Conservation (phyloP, 2,329 filamentous ascomycete genomes). For the Corynespora cassiicola region DNA sequence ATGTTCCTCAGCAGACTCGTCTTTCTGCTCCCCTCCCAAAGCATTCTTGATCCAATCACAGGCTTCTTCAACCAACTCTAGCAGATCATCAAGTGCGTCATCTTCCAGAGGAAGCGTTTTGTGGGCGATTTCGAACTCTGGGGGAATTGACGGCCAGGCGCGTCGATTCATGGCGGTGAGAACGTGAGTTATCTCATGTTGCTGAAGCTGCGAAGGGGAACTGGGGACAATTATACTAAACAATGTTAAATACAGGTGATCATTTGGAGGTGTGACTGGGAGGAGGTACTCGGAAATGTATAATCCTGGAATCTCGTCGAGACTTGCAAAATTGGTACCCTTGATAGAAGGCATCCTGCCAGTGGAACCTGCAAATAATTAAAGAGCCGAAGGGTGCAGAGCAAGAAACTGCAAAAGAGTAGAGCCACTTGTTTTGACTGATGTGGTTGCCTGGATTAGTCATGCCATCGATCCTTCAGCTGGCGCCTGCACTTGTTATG, state of each 20-base stretch:
- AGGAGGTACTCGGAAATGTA: conserved; percentile 13
- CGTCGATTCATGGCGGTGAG: conserved; percentile 8
- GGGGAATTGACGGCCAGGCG: not conserved
- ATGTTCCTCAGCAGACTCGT: not conserved
- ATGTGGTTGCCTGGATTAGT: no score
- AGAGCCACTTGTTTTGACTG: no score
- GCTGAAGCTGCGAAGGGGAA: conserved; percentile 2
- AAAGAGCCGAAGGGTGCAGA: no score
- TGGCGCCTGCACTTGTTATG: no score
- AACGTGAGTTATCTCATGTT: conserved; percentile 16
- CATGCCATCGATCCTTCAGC: no score
- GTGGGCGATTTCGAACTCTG: conserved; percentile 4
- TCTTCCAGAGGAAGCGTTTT: conserved; percentile 16
- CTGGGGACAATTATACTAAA: conserved; percentile 10
- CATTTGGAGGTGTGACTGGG: not conserved
- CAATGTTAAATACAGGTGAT: not conserved
- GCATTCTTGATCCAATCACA: conserved; percentile 16
- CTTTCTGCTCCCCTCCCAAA: not conserved
- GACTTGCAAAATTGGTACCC: no score
- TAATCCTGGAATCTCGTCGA: conserved; percentile 8
- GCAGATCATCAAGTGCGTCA: conserved; percentile 15
- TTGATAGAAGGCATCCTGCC: no score
- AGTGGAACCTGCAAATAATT: no score
- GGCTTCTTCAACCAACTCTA: conserved; percentile 7
- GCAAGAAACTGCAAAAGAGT: no score